A percentile compares a stretch with the other conserved stretches of the same genome.
Evolutionary conservation across 768 basidiomycete species (phyloP).

Genomic region (Termitomyces sp.): DNA sequence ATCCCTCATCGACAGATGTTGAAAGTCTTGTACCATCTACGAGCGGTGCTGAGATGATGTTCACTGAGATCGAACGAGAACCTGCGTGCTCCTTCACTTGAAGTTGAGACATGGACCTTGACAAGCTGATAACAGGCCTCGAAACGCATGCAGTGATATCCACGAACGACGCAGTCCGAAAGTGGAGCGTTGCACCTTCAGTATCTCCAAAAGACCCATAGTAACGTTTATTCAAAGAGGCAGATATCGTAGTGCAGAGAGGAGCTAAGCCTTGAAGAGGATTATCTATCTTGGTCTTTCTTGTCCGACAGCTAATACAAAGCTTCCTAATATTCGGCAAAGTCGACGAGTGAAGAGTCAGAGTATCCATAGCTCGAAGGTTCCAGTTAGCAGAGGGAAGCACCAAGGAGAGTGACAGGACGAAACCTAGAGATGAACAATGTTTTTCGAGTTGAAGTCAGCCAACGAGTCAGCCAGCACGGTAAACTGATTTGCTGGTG

Average conservation of each 20-base stretch:
- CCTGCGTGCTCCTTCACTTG: neutral
- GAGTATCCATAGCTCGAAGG: neutral
- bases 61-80: neutral
- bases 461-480: neutral
- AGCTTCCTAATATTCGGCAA: neutral
- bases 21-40: neutral
- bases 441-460: neutral
- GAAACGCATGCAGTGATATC: constrained; percentile 10
- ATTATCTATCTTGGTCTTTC: neutral
- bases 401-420: neutral
- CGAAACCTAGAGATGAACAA: neutral
- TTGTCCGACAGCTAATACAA: neutral
- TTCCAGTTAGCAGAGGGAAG: neutral
- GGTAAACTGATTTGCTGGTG: neutral
- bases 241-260: neutral
- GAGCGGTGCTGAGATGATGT: neutral
- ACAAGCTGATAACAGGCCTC: neutral
- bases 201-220: neutral
- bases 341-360: neutral
- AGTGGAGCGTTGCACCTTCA: constrained; percentile 6
- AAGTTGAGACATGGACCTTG: neutral
- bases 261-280: neutral
- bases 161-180: neutral
- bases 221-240: neutral
- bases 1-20: neutral